Conservation (phyloP, 2,329 filamentous ascomycete species). For the Phyllosticta paracitricarpa region DNA sequence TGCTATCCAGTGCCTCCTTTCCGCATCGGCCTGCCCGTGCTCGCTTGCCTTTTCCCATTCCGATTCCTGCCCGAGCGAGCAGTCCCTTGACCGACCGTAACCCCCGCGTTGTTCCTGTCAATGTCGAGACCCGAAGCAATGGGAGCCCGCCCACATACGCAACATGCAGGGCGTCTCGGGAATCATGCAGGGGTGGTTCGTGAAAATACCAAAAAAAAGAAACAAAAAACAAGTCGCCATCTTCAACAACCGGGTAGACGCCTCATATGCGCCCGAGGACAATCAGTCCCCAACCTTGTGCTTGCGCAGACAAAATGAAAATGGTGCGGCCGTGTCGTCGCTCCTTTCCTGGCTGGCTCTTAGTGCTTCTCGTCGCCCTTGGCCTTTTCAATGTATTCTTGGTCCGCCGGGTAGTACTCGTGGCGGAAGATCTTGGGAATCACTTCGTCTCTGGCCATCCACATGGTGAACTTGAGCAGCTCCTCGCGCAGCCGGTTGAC, state of each 20-base stretch:
- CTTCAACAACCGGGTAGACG: not conserved
- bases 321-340: not conserved
- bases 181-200: not conserved
- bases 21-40: not conserved
- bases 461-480: slow-evolving; percentile 72
- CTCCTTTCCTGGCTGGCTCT: not conserved
- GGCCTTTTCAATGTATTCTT: slow-evolving; percentile 63
- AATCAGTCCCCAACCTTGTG: not conserved
- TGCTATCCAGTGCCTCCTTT: not conserved
- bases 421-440: slow-evolving; percentile 66
- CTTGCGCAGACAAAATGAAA: not conserved
- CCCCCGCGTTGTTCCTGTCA: not conserved
- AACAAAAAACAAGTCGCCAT: not conserved
- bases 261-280: not conserved
- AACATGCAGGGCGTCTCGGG: not conserved
- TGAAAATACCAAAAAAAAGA: not conserved
- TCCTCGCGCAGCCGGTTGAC: slow-evolving; percentile 84
- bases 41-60: not conserved
- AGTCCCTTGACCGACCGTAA: not conserved
- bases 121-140: not conserved
- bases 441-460: slow-evolving; percentile 61
- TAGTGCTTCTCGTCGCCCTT: slow-evolving; percentile 20
- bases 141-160: not conserved
- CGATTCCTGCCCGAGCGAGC: not conserved
- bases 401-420: slow-evolving; percentile 62